A percentile compares a stretch with the other conserved stretches of the same genome.
phyloP scores from a whole-genome alignment of 768 basidiomycete species.

The Suillus weaverae region DNA sequence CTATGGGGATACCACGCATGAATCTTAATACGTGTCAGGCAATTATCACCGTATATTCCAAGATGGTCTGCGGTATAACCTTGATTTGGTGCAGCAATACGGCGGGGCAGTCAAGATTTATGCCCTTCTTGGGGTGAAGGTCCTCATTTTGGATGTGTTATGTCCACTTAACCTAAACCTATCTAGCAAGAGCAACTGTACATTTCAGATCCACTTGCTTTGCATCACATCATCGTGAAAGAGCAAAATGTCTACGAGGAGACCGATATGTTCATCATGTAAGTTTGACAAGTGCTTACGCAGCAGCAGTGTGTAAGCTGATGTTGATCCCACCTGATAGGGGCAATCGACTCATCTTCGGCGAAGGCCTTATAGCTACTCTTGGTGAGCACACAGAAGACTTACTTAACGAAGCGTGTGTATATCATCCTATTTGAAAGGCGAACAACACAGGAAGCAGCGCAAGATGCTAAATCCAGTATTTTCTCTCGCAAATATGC shows the following conservation, averaged over 20 bases:
- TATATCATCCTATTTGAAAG: conserved; percentile 12
- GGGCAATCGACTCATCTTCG: conserved; percentile 35
- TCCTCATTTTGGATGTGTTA: neutral
- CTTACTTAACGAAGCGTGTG: conserved; percentile 2
- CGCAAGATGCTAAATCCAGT: conserved; percentile 37
- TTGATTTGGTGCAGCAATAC: conserved; percentile 29
- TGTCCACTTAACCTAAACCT: conserved; percentile 4
- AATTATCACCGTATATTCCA: conserved; percentile 33
- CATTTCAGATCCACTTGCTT: conserved; percentile 38
- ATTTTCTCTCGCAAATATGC: conserved; percentile 33
- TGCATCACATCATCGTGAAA: conserved; percentile 39
- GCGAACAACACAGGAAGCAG: conserved; percentile 31
- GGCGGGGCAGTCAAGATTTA: conserved; percentile 37
- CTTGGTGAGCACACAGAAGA: conserved; percentile 26
- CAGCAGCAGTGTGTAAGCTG: neutral
- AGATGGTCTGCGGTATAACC: conserved; percentile 35
- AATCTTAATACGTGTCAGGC: conserved; percentile 20
- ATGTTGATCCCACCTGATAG: conserved; percentile 11
- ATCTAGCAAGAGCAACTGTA: conserved; percentile 32
- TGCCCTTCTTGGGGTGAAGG: conserved; percentile 34
- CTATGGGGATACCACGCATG: too few relatives aligned
- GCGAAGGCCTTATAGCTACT: conserved; percentile 38
- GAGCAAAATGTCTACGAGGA: conserved; percentile 39
- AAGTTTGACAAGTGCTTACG: conserved; percentile 3
- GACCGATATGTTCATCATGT: conserved; percentile 36